Percentiles rank a stretch among this genome's conserved stretches.
Conservation (phyloP, 768 basidiomycete species). For the Russula olivacea region DNA sequence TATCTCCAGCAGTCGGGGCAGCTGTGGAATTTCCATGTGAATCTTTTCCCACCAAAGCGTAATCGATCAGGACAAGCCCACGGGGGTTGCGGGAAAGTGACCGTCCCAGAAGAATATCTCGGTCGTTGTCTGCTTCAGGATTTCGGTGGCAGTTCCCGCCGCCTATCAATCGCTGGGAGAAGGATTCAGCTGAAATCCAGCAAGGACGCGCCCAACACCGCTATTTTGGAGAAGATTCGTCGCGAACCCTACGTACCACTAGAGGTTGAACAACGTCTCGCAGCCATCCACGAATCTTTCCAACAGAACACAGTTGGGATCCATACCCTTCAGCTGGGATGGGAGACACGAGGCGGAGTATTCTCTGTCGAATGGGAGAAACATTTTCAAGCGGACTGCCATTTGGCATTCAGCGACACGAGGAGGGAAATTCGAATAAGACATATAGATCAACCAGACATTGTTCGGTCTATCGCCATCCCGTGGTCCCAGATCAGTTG, state of each 20-base stretch:
- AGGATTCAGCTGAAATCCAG: constrained; percentile 29
- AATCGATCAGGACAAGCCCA: constrained; percentile 31
- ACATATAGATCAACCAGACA: constrained; percentile 25
- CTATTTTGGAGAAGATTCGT: constrained; percentile 26
- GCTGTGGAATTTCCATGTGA: constrained; percentile 50
- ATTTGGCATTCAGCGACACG: constrained; percentile 37
- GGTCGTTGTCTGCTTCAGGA: constrained; percentile 40
- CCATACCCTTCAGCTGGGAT: constrained; percentile 48
- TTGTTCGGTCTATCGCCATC: constrained; percentile 38
- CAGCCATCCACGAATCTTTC: constrained; percentile 27
- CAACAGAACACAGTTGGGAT: constrained; percentile 32
- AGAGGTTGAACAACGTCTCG: constrained; percentile 3
- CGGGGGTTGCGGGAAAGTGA: constrained; percentile 42
- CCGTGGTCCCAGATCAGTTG: constrained; percentile 41
- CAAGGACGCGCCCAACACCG: constrained; percentile 20
- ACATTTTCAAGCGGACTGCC: constrained; percentile 26
- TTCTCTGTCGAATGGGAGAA: constrained; percentile 58
- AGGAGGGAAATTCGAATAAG: constrained; percentile 44
- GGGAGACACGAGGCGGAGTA: constrained; percentile 53
- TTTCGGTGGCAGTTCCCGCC: constrained; percentile 32
- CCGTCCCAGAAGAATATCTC: constrained; percentile 39
- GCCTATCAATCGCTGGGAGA: constrained; percentile 32
- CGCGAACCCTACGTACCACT: constrained; percentile 20
- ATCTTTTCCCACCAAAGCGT: constrained; percentile 39
- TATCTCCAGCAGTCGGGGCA: constrained; percentile 32